Conservation (phyloP, 2,329 filamentous ascomycete species). For the Verticillium albo-atrum region DNA sequence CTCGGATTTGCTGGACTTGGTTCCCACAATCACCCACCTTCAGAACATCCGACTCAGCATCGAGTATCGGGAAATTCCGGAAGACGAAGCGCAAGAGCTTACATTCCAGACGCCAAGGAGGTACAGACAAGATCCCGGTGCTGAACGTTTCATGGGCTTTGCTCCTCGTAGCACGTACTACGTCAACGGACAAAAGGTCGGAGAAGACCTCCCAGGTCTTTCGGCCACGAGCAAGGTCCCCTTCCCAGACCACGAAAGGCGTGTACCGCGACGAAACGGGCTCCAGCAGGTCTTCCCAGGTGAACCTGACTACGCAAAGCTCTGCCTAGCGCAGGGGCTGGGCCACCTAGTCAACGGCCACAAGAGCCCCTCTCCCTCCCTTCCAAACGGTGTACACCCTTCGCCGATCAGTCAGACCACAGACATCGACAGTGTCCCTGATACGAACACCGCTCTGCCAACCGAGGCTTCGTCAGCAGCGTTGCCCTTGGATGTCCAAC, state of each 20-base stretch:
- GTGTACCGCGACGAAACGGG: conserved; percentile 48
- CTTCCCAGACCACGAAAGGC: conserved; percentile 42
- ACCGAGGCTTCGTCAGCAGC: not conserved
- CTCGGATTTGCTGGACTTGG: conserved; percentile 56
- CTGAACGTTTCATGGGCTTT: conserved; percentile 45
- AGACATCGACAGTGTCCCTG: not conserved
- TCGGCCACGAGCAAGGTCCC: conserved; percentile 47
- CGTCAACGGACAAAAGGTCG: conserved; percentile 48
- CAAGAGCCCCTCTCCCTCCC: conserved; percentile 29
- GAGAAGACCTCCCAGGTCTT: conserved; percentile 44
- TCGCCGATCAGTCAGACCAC: conserved; percentile 36
- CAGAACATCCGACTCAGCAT: conserved; percentile 50
- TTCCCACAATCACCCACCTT: conserved; percentile 55
- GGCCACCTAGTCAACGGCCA: conserved; percentile 45
- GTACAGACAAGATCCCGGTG: conserved; percentile 56
- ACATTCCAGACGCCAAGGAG: conserved; percentile 41
- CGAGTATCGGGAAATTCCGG: conserved; percentile 55
- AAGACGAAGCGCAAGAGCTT: conserved; percentile 40
- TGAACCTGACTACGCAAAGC: conserved; percentile 51
- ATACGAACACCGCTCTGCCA: not conserved
- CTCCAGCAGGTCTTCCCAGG: conserved; percentile 47
- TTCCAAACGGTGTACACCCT: conserved; percentile 42
- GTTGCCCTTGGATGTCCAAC: not conserved
- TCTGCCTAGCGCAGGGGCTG: conserved; percentile 55
- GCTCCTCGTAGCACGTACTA: conserved; percentile 56